Percentiles rank a stretch among this genome's conserved stretches.
Conservation (phyloP, 257 asterid species). For the Petunia secreta region DNA sequence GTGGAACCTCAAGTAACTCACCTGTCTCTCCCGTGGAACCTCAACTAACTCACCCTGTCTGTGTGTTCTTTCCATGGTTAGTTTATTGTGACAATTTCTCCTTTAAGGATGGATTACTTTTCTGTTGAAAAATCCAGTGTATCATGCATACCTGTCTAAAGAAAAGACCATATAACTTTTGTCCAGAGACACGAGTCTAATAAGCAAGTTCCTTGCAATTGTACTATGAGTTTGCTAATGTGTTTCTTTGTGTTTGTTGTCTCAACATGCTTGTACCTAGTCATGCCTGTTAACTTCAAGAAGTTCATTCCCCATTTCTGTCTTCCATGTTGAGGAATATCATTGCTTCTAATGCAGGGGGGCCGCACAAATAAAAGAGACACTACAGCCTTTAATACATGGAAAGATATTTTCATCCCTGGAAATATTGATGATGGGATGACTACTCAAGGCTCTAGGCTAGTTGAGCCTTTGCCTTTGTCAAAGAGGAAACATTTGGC, state of each 20-base stretch:
- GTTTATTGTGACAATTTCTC: neutral
- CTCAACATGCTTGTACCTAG: neutral
- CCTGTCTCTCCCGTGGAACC: neutral
- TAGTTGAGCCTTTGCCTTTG: constrained; percentile 83
- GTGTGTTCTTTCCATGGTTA: neutral
- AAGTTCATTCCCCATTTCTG: neutral
- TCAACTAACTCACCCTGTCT: neutral
- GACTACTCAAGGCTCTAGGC: constrained; percentile 62
- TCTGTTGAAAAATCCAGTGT: neutral
- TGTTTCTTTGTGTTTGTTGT: neutral
- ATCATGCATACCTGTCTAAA: neutral
- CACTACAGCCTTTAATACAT: constrained; percentile 87
- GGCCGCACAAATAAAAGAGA: constrained; percentile 94
- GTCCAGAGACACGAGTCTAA: neutral
- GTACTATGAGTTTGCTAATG: neutral
- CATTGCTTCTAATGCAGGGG: constrained; percentile 57
- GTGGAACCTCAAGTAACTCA: too few species aligned
- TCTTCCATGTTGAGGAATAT: constrained; percentile 16
- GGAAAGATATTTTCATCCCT: constrained; percentile 96
- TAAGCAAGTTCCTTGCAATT: neutral
- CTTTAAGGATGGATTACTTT: neutral
- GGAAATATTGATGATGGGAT: constrained; percentile 97
- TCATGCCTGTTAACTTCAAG: neutral
- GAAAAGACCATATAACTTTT: neutral
- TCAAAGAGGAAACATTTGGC: constrained; percentile 85